phyloP scores from a whole-genome alignment of 345 rosid genomes.

The Theobroma cacao region DNA sequence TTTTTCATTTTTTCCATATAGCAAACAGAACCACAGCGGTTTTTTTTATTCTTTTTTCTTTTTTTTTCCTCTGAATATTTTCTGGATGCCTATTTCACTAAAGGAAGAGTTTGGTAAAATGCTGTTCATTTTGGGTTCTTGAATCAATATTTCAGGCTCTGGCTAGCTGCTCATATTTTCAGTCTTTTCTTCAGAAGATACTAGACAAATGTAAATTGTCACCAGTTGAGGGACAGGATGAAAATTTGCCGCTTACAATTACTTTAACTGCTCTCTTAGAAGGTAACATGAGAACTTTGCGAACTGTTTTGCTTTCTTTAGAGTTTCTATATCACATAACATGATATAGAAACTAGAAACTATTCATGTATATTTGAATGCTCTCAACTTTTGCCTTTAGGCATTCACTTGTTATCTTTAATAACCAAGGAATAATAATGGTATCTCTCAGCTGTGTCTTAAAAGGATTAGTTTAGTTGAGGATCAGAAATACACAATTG shows the following conservation, averaged over 20 bases:
- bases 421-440: background rate
- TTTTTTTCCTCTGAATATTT: background rate
- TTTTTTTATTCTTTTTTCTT: no score
- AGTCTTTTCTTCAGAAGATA: slow-evolving; percentile 53
- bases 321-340: background rate
- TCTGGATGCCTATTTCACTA: background rate
- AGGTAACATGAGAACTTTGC: slow-evolving; percentile 37
- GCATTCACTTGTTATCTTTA: background rate
- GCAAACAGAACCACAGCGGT: background rate
- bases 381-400: background rate
- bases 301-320: background rate
- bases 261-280: slow-evolving; percentile 58
- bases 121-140: background rate
- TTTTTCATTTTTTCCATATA: no score
- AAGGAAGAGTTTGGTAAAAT: background rate
- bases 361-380: background rate
- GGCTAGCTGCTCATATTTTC: slow-evolving; percentile 70
- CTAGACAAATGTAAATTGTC: slow-evolving; percentile 43
- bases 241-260: slow-evolving; percentile 56
- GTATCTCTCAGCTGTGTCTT: background rate
- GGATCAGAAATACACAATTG: background rate
- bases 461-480: background rate
- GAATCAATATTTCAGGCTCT: slow-evolving; percentile 54
- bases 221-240: slow-evolving; percentile 29
- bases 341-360: no score